These are phyloP conservation scores for Cordyceps sp. DNA, from an alignment of 2,329 filamentous ascomycete species.

Conservation along the genomic window DNA sequence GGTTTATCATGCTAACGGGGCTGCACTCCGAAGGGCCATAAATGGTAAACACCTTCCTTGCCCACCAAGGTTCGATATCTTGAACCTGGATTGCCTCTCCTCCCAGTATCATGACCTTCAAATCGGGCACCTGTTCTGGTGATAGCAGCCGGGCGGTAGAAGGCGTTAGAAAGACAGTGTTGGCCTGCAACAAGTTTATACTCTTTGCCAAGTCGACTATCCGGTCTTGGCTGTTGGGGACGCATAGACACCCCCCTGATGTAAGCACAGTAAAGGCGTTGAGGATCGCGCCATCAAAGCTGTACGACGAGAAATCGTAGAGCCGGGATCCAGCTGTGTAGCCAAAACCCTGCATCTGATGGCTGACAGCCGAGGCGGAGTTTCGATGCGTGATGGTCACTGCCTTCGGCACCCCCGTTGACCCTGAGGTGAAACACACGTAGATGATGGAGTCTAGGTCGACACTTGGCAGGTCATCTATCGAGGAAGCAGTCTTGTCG, in stretches of 20 bases:
- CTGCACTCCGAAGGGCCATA: slow-evolving; percentile 10
- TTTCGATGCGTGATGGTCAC: slow-evolving; percentile 6
- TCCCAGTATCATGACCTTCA: slow-evolving; percentile 6
- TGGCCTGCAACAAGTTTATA: slow-evolving; percentile 3
- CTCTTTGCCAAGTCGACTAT: slow-evolving; percentile 3
- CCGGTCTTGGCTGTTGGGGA: slow-evolving; percentile 4
- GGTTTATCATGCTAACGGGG: background rate
- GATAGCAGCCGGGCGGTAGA: slow-evolving; percentile 5
- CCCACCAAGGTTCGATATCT: slow-evolving; percentile 2
- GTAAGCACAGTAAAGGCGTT: slow-evolving; percentile 7
- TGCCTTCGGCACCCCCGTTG: slow-evolving; percentile 9
- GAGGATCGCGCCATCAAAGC: slow-evolving; percentile 7
- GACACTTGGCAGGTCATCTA: no score
- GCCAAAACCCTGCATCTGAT: slow-evolving; percentile 6
- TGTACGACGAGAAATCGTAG: slow-evolving; percentile 9
- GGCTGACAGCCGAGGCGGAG: slow-evolving; percentile 5
- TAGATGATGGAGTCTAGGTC: slow-evolving; percentile 6
- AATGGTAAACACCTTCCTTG: slow-evolving; percentile 6
- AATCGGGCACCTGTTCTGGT: slow-evolving; percentile 1
- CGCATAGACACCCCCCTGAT: slow-evolving; percentile 7
- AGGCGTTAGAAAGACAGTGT: slow-evolving; percentile 6
- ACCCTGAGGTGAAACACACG: slow-evolving; percentile 7
- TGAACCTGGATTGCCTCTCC: slow-evolving; percentile 5
- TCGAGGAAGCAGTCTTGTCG: no score
- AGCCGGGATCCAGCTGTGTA: slow-evolving; percentile 4